These are phyloP conservation scores for Seminavis robusta DNA, from an alignment of 108 stramenopile species.

Conservation along the genomic window DNA sequence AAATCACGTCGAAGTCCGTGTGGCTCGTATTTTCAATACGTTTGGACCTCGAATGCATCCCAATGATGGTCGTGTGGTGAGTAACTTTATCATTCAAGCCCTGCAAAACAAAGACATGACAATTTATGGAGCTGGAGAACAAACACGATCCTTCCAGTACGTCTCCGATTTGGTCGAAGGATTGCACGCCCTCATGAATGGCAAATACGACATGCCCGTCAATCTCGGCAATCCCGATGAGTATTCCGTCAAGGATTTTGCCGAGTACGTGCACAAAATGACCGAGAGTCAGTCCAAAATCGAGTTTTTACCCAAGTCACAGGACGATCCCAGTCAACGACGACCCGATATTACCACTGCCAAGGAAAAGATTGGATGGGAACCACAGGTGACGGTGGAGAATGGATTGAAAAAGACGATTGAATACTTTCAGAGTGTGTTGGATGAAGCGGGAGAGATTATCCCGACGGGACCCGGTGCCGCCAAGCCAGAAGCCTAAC, in stretches of 20 bases:
- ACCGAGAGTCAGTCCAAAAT: conserved; percentile 72
- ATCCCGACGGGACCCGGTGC: conserved; percentile 84
- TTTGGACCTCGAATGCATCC: conserved; percentile 99
- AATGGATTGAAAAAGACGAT: conserved; percentile 92
- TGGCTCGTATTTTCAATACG: conserved; percentile 99
- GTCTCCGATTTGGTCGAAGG: conserved; percentile 97
- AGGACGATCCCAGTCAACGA: conserved; percentile 94
- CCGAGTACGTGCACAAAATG: conserved; percentile 73
- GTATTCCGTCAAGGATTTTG: conserved; percentile 93
- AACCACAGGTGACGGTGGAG: conserved; percentile 80
- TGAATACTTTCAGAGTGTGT: conserved; percentile 86
- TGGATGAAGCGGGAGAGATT: conserved; percentile 85
- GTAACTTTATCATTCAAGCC: conserved; percentile 98
- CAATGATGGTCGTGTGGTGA: conserved; percentile 98
- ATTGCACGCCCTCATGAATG: conserved; percentile 96
- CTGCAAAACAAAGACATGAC: conserved; percentile 94
- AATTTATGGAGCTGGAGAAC: conserved; percentile 94
- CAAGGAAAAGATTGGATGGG: conserved; percentile 88
- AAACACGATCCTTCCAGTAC: conserved; percentile 99
- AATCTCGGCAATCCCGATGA: conserved; percentile 99
- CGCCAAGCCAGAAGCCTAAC: conserved; percentile 47
- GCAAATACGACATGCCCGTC: conserved; percentile 86
- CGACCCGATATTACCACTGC: conserved; percentile 94
- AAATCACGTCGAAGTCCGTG: conserved; percentile 91
- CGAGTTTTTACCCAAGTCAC: conserved; percentile 58